Evolutionary conservation across 768 basidiomycete genomes (phyloP), one percentile per base, ranked within the genome.

Genomic region (Tremella yokohamensis): DNA sequence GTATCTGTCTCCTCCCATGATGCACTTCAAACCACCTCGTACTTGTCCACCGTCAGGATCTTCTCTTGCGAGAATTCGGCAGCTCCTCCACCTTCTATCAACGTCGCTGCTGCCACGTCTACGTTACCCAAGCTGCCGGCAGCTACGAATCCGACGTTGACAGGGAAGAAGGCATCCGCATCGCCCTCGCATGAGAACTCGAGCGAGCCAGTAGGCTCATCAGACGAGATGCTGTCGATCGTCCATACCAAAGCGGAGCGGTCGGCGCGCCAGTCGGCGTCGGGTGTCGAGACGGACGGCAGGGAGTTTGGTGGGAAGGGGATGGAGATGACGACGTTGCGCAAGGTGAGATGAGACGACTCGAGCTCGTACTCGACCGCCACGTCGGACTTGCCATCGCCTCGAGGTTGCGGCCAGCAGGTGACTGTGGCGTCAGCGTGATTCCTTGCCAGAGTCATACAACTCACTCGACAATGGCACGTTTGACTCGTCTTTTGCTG

Each of bases 361-460:
- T 94, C 91, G 47, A 98, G 86, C 74, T 98, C 93, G 72, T 96
- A 97, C 77, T 97, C 96, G 62, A 98, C 89, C 77, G 89, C 93
- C 59, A 98, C 89, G 63, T 94, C 91, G 65, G 86, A 88, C 1
- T 87, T 87, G n/a, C 91, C 91, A 60, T 90, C 87, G 66, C 89
- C 90, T 39, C 88, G 86, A 6, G 89, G 87, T 12, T 90, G 86
- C 12, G 93, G 96, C 93, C 93, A 98, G 78, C 90, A 93, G 73
- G 90, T 99, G 75, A 99, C 93, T 92, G 58, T 26, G 37, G 22
- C 22, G 42, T 52, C 51, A 59, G 61, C 60, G 40, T 19, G 18
- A 18, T 48, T 26, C 54, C 4, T 2, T 15, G 1, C 13, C n/a
- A 50, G 11, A 12, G 8, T 15, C 4, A 16, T 4, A 16, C 42